Evolutionary conservation across 1,284 basidiomycete genomes (phyloP).

Genomic region (Ustilago tritici): DNA sequence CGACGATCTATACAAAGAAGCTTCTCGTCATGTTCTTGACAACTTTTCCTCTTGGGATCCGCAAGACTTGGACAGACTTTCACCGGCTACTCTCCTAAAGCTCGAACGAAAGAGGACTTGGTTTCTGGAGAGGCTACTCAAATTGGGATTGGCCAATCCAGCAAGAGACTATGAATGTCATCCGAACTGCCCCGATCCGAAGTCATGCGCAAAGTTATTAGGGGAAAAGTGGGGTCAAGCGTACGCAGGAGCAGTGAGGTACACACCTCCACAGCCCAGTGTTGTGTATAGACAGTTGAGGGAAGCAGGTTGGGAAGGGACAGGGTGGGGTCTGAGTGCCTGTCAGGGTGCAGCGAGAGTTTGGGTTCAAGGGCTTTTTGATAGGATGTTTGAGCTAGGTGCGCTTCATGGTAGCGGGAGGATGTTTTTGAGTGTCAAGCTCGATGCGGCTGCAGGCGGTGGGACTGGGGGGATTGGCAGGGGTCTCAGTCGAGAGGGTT

Average conservation of each 20-base stretch:
- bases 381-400: constrained; percentile 53
- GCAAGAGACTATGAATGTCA: constrained; percentile 84
- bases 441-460: constrained; percentile 11
- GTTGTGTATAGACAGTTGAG: constrained; percentile 71
- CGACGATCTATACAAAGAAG: constrained; percentile 56
- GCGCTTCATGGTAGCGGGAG: constrained; percentile 24
- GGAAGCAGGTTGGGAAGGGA: constrained; percentile 38
- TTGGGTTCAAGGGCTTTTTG: constrained; percentile 54
- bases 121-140: constrained; percentile 84
- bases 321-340: constrained; percentile 18
- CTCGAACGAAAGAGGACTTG: constrained; percentile 60
- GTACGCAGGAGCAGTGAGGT: constrained; percentile 85
- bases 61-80: constrained; percentile 48
- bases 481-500: background rate
- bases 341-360: constrained; percentile 43
- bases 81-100: constrained; percentile 47
- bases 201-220: constrained; percentile 83
- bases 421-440: constrained; percentile 45
- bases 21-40: constrained; percentile 56
- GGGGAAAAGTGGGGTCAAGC: constrained; percentile 93
- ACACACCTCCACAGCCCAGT: constrained; percentile 77
- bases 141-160: constrained; percentile 85
- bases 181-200: constrained; percentile 82
- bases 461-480: background rate
- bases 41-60: constrained; percentile 51